Evolutionary conservation across 257 asterid species (phyloP).

Genomic region (Capsicum chinense): DNA sequence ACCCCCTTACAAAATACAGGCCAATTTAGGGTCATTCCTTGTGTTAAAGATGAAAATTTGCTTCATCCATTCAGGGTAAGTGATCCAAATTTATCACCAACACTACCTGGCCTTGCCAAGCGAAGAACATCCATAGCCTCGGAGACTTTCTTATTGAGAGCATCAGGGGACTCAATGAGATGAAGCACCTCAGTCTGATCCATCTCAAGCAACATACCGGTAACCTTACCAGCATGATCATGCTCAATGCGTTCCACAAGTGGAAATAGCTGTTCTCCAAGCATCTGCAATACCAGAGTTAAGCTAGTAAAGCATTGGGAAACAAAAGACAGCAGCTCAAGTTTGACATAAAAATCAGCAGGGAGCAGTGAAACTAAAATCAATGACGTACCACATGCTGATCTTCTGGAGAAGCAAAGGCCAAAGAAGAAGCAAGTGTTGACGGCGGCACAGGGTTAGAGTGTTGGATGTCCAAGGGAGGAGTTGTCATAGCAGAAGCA

Average conservation of each 20-base stretch:
- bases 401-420: constrained; percentile 75
- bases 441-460: constrained; percentile 51
- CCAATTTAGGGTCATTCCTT: background rate
- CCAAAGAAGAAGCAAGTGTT: constrained; percentile 81
- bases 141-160: constrained; percentile 70
- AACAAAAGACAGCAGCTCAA: constrained; percentile 1
- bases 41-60: background rate
- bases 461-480: constrained; percentile 46
- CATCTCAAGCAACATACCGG: constrained; percentile 93
- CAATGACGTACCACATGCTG: constrained; percentile 58
- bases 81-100: constrained; percentile 38
- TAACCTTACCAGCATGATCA: constrained; percentile 67
- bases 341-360: background rate
- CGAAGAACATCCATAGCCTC: constrained; percentile 87
- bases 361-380: background rate
- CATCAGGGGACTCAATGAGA: constrained; percentile 82
- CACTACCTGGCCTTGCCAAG: constrained; percentile 28
- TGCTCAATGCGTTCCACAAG: constrained; percentile 66
- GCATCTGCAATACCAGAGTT: constrained; percentile 54
- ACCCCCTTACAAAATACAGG: background rate
- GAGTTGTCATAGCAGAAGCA: constrained; percentile 42
- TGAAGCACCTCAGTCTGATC: constrained; percentile 91
- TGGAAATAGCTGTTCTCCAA: constrained; percentile 81
- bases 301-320: background rate
- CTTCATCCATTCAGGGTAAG: constrained; percentile 34